A percentile compares a stretch with the other conserved stretches of the same genome.
These are phyloP conservation scores for Jatropha curcas DNA, from an alignment of 345 rosid genomes.

Conservation along the genomic window DNA sequence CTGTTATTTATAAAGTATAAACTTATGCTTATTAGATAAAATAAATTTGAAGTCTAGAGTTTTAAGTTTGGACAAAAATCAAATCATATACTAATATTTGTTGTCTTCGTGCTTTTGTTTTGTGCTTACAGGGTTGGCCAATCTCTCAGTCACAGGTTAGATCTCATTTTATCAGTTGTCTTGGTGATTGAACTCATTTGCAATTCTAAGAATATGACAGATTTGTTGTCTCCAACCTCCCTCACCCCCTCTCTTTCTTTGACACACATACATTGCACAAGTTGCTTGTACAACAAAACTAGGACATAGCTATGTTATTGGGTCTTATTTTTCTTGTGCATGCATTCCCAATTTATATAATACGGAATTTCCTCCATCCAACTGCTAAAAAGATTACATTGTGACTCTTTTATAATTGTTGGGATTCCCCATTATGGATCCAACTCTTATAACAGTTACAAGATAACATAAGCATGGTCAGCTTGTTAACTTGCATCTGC, in stretches of 20 bases:
- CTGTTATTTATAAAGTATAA: background rate
- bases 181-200: conserved; percentile 10
- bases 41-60: background rate
- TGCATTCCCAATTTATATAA: background rate
- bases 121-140: conserved; percentile 67
- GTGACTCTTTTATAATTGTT: background rate
- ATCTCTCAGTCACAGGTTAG: conserved; percentile 84
- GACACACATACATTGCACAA: background rate
- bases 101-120: conserved; percentile 20
- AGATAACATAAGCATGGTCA: background rate
- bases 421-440: conserved; percentile 4
- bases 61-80: conserved; percentile 1
- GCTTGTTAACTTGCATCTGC: background rate
- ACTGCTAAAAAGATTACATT: background rate
- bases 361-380: background rate
- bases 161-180: conserved; percentile 30
- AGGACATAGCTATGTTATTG: background rate
- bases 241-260: background rate
- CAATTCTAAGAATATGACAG: background rate
- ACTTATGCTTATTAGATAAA: conserved; percentile 2
- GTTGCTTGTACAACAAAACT: background rate
- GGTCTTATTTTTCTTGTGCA: background rate
- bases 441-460: background rate
- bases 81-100: conserved; percentile 17
- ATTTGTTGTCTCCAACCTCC: conserved; percentile 1